Evolutionary conservation across 176 grass and related monocot genomes (phyloP).

Genomic region (Alloteropsis semialata): DNA sequence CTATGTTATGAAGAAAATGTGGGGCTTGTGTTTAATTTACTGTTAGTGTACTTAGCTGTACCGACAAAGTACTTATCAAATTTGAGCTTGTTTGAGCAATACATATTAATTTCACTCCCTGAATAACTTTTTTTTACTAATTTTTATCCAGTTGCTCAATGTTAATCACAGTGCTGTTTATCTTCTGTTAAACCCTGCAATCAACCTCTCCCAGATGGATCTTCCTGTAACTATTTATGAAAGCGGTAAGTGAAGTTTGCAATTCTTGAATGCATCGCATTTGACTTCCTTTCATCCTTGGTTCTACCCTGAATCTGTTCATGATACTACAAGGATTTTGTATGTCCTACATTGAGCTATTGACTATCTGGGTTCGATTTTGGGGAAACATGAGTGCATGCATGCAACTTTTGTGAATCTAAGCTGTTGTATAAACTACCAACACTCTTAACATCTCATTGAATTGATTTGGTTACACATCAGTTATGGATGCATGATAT

Average conservation of each 20-base stretch:
- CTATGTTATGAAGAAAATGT: neutral
- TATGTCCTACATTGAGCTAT: neutral
- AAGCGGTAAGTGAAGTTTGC: slow-evolving; percentile 50
- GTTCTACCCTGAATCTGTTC: neutral
- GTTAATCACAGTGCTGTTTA: slow-evolving; percentile 69
- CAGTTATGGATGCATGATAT: neutral
- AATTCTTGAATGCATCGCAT: neutral
- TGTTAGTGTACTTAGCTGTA: neutral
- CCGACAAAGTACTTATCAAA: neutral
- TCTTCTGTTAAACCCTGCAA: slow-evolving; percentile 79
- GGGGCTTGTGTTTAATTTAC: neutral
- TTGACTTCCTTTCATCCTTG: neutral
- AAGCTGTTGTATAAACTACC: neutral
- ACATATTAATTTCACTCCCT: slow-evolving; percentile 1
- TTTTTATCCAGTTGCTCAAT: slow-evolving; percentile 62
- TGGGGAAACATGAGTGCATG: neutral
- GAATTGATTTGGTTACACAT: neutral
- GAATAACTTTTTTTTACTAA: slow-evolving; percentile 21
- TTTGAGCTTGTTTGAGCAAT: slow-evolving; percentile 10
- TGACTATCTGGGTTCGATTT: slow-evolving; percentile 7
- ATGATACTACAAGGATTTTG: neutral
- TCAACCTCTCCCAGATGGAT: slow-evolving; percentile 80
- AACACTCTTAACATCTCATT: neutral
- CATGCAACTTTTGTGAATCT: neutral
- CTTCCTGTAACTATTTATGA: slow-evolving; percentile 79